Conservation (phyloP, 164 flowering plant genomes). For the Stephania yunnanensis region DNA sequence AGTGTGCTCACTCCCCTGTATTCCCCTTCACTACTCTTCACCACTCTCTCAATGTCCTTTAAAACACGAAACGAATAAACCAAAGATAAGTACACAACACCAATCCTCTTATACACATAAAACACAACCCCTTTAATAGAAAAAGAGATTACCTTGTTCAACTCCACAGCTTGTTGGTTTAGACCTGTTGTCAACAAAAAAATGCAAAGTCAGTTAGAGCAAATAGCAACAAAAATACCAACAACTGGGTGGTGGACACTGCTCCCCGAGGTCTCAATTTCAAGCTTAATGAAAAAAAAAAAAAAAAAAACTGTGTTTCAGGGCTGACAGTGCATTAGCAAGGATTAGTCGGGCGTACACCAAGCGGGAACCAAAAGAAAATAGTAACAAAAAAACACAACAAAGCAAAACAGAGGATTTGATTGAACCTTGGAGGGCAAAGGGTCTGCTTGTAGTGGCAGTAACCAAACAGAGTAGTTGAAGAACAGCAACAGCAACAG, state of each 20-base stretch:
- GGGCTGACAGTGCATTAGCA: no score
- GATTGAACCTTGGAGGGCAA: neutral
- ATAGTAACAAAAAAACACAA: neutral
- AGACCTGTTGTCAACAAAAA: slow-evolving; percentile 18
- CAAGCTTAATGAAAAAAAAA: no score
- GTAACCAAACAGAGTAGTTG: slow-evolving; percentile 20
- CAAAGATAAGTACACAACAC: neutral
- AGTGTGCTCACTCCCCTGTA: slow-evolving; percentile 20
- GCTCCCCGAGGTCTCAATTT: no score
- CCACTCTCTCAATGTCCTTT: slow-evolving; percentile 15
- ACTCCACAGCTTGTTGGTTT: slow-evolving; percentile 2
- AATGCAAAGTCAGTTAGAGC: neutral
- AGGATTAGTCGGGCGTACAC: no score
- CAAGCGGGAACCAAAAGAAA: no score
- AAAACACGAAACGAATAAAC: neutral
- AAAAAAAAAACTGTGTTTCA: no score
- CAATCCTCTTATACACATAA: no score
- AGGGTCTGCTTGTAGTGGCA: slow-evolving; percentile 20
- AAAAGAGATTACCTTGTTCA: slow-evolving; percentile 23
- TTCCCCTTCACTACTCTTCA: slow-evolving; percentile 9
- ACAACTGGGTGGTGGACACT: no score
- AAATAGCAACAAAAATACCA: neutral
- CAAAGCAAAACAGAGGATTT: neutral
- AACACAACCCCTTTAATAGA: neutral
- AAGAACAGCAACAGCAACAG: slow-evolving; percentile 9